Percentiles rank a stretch among this genome's conserved stretches.
Conservation (phyloP, 1,139 yeast genomes). For the Pneumocystis wakefieldiae region DNA sequence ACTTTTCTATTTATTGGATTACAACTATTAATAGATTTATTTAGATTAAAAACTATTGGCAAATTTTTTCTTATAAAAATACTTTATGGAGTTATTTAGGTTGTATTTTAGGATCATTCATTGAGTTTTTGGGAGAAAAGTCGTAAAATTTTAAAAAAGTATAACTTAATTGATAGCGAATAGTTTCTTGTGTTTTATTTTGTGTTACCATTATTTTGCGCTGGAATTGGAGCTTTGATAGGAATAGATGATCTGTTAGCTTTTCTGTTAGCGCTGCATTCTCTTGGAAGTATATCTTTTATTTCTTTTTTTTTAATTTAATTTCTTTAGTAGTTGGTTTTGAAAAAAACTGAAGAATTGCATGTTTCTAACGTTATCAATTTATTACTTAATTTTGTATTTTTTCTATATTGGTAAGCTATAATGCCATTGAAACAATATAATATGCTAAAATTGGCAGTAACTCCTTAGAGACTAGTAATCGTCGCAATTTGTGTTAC, state of each 20-base stretch:
- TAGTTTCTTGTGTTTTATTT: slow-evolving; percentile 84
- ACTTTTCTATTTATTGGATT: background rate
- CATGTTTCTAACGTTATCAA: slow-evolving; percentile 90
- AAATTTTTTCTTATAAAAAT: slow-evolving; percentile 71
- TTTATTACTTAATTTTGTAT: slow-evolving; percentile 55
- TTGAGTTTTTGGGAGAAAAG: slow-evolving; percentile 68
- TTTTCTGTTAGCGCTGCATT: slow-evolving; percentile 95
- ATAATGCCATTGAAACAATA: slow-evolving; percentile 86
- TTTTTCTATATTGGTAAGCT: slow-evolving; percentile 86
- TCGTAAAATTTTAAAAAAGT: slow-evolving; percentile 59
- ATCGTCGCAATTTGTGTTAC: slow-evolving; percentile 65
- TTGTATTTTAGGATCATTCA: slow-evolving; percentile 52
- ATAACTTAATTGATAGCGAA: slow-evolving; percentile 74
- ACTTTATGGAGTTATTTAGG: slow-evolving; percentile 81
- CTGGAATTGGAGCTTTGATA: slow-evolving; percentile 82
- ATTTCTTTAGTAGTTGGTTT: slow-evolving; percentile 47
- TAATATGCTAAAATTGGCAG: slow-evolving; percentile 50
- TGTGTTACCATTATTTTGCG: slow-evolving; percentile 71
- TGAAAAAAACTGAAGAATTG: slow-evolving; percentile 75
- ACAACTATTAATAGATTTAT: background rate
- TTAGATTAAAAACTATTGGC: slow-evolving; percentile 4
- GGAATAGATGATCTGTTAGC: slow-evolving; percentile 86
- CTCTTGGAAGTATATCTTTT: slow-evolving; percentile 53
- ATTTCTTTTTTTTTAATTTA: background rate
- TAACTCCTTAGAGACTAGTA: slow-evolving; percentile 72